Base-by-base conservation (phyloP, 2,329 filamentous ascomycete genomes). In the Anisogramma anomala region DNA sequence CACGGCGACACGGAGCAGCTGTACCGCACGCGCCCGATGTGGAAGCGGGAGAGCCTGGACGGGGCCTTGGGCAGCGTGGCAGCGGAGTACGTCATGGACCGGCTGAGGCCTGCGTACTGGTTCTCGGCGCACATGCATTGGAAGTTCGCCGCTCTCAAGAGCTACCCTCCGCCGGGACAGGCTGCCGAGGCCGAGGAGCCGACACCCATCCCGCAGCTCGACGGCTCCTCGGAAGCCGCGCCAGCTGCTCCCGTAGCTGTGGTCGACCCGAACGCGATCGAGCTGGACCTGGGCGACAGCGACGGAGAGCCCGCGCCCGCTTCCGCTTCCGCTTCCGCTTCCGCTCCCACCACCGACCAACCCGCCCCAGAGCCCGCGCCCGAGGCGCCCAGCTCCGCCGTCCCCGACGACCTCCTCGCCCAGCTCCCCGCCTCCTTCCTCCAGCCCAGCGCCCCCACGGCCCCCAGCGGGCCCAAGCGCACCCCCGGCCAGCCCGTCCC, bases 111-210 rank as follows among this genome's bases (percentile, higher is more conserved):
- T 8, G 71, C 72, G 0, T 82, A 86, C 57, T 98, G 91, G 91
- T 95, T 96, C 57, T 82, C 84, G 27, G 91, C 88, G 3, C 91
- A 98, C 61, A 62, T 96, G 63, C 91, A 98, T 60, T 79, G 83
- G 65, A 93, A 89, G 56, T 96, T 82, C 57, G 62, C 80, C 1
- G 91, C 88, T 1, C 58, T 77, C 48, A 81, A 74, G 56, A 64
- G 48, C n/a, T 79, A 77, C 43, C 49, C 59, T 2, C 40, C 53
- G 2, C 51, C 56, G 2, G 33, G 36, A 17, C 57, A 59, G 13
- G 53, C 64, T 11, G 53, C 55, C 19, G 39, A 45, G 4, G 31
- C 42, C 9, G 33, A 31, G 3, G 51, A 52, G 18, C n/a, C 48
- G 6, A 41, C 43, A 17, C 41, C 48, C 26, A 19, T 28, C 3